phyloP scores from a whole-genome alignment of 345 rosid species.

The Aegle marmelos region DNA sequence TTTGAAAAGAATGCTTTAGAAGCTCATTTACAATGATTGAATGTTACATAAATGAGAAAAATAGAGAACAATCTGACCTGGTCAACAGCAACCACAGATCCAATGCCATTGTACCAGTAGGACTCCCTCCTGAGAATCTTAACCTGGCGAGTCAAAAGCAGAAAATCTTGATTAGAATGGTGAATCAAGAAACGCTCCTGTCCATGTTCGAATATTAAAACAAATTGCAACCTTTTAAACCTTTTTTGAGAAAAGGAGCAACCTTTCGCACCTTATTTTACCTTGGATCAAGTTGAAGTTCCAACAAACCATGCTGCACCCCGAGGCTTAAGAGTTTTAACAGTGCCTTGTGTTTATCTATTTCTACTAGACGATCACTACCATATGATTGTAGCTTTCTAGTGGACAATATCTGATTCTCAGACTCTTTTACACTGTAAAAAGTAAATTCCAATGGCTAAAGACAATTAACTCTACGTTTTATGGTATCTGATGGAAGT shows the following conservation, averaged over 20 bases:
- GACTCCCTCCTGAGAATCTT: constrained; percentile 88
- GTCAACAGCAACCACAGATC: constrained; percentile 86
- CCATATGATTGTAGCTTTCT: neutral
- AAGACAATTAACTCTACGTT: neutral
- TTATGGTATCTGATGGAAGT: neutral
- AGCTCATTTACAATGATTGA: neutral
- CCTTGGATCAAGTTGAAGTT: neutral
- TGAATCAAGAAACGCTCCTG: neutral
- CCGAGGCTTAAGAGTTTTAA: neutral
- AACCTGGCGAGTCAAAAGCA: constrained; percentile 42
- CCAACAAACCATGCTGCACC: neutral
- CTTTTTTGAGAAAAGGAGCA: neutral
- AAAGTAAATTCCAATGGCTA: neutral
- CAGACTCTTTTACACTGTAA: neutral
- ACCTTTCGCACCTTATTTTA: too few species aligned
- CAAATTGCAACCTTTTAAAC: neutral
- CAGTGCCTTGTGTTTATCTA: neutral
- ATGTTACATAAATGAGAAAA: neutral
- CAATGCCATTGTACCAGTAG: constrained; percentile 82
- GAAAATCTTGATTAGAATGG: neutral
- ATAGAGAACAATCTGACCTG: constrained; percentile 59
- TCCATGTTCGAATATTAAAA: neutral
- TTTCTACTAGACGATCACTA: neutral
- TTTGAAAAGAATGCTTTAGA: neutral
- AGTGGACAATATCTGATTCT: neutral